Evolutionary conservation across 371 early-diverging fungal species (phyloP).

Genomic region (Actinomortierella ambigua): DNA sequence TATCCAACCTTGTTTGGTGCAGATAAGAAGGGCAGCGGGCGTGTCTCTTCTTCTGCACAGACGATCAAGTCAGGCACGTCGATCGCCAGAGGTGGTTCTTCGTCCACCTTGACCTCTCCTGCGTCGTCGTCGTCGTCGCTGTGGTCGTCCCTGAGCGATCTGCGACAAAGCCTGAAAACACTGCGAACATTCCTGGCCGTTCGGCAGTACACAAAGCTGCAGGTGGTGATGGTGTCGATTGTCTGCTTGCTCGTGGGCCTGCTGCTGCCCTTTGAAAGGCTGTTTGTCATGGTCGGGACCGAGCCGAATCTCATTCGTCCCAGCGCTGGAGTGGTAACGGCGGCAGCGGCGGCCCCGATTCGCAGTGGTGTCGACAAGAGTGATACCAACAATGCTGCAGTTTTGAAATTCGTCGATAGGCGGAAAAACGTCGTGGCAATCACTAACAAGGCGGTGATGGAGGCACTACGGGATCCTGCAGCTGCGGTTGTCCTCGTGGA

Average conservation of each 20-base stretch:
- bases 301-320: too few species aligned
- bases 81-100: background rate
- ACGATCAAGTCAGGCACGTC: too few species aligned
- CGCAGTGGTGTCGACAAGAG: too few species aligned
- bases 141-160: background rate
- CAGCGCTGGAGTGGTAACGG: too few species aligned
- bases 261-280: slow-evolving; percentile 32
- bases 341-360: too few species aligned
- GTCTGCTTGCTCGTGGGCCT: slow-evolving; percentile 32
- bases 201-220: slow-evolving; percentile 42
- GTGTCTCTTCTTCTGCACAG: slow-evolving; percentile 10
- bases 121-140: background rate
- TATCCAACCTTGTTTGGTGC: slow-evolving; percentile 25
- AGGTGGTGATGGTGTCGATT: slow-evolving; percentile 37
- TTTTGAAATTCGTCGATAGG: too few species aligned
- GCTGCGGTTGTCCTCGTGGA: too few species aligned
- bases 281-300: slow-evolving; percentile 13
- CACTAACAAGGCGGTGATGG: too few species aligned
- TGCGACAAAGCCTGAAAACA: slow-evolving; percentile 24
- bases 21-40: too few species aligned
- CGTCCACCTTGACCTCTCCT: background rate
- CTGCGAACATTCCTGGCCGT: slow-evolving; percentile 29
- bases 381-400: too few species aligned
- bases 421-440: too few species aligned
- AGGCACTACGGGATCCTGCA: too few species aligned